A percentile compares a stretch with the other conserved stretches of the same genome.
Conservation (phyloP, 139 green algal species). For the Chlamydomonas sphaeroides region DNA sequence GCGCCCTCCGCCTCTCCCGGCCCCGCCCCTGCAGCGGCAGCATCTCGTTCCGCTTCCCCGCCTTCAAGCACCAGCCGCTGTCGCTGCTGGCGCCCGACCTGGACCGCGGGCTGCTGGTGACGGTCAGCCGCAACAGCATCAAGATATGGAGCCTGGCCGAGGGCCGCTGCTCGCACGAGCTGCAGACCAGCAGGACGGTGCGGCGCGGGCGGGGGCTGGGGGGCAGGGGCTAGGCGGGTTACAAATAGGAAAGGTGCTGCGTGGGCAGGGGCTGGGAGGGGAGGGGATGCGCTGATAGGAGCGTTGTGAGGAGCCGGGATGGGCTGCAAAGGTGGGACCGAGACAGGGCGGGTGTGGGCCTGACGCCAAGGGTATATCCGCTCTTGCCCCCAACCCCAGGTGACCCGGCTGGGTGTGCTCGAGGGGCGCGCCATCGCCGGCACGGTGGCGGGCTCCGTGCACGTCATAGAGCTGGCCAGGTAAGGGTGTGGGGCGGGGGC, state of each 20-base stretch:
- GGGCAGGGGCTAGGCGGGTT: background rate
- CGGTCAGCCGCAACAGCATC: conserved; percentile 16
- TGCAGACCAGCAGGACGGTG: conserved; percentile 24
- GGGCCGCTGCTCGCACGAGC: conserved; percentile 30
- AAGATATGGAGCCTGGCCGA: conserved; percentile 44
- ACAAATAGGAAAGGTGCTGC: no score
- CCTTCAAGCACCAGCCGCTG: conserved; percentile 53
- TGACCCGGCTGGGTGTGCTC: conserved; percentile 42
- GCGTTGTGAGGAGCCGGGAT: no score
- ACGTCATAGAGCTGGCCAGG: conserved; percentile 38
- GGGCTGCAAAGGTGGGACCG: no score
- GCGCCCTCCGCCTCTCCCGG: background rate
- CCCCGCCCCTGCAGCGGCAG: background rate
- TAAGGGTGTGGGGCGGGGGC: background rate
- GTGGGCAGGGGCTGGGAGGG: background rate
- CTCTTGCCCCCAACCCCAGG: background rate
- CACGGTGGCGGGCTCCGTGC: conserved; percentile 38
- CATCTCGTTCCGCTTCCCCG: conserved; percentile 45
- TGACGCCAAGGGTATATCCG: no score
- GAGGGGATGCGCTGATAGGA: no score
- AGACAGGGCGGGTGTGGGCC: no score
- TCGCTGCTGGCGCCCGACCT: conserved; percentile 38
- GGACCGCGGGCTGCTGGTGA: conserved; percentile 19
- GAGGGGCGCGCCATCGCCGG: conserved; percentile 43
- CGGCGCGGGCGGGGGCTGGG: background rate